phyloP scores from a whole-genome alignment of 257 asterid species.

The Lantana camara region DNA sequence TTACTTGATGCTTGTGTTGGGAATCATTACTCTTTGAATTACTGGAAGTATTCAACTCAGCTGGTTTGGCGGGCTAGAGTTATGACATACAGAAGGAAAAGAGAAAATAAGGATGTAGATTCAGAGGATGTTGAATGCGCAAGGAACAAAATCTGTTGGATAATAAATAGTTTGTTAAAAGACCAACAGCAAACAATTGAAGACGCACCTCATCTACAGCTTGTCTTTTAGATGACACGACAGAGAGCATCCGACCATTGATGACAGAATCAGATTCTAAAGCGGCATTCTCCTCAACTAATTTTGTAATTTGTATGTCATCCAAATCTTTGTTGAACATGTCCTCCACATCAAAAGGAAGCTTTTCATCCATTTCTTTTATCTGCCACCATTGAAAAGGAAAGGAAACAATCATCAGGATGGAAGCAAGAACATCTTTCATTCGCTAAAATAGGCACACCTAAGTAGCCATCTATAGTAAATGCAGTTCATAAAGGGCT shows the following conservation, averaged over 20 bases:
- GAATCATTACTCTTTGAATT: slow-evolving; percentile 36
- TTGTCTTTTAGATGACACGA: slow-evolving; percentile 36
- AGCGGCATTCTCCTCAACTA: slow-evolving; percentile 38
- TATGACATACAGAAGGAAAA: background rate
- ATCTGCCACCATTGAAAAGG: slow-evolving; percentile 49
- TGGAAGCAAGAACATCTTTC: background rate
- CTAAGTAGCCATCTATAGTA: background rate
- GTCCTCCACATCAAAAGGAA: slow-evolving; percentile 66
- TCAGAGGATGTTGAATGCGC: background rate
- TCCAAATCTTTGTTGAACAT: slow-evolving; percentile 41
- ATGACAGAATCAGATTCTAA: slow-evolving; percentile 40
- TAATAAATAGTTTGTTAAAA: background rate
- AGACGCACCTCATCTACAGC: slow-evolving; percentile 44
- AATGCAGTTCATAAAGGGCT: background rate
- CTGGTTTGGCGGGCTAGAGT: slow-evolving; percentile 47
- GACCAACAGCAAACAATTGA: background rate
- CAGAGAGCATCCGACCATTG: slow-evolving; percentile 30
- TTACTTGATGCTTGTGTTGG: slow-evolving; percentile 58
- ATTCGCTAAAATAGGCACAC: slow-evolving; percentile 10
- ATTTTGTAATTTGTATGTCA: slow-evolving; percentile 29
- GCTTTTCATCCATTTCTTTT: slow-evolving; percentile 67
- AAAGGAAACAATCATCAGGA: slow-evolving; percentile 13
- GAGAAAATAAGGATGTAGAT: slow-evolving; percentile 15
- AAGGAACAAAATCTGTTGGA: background rate
- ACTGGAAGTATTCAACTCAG: slow-evolving; percentile 39